These are phyloP conservation scores for Hermanozyma aechmeae DNA, from an alignment of 805 yeast genomes.

Conservation along the genomic window DNA sequence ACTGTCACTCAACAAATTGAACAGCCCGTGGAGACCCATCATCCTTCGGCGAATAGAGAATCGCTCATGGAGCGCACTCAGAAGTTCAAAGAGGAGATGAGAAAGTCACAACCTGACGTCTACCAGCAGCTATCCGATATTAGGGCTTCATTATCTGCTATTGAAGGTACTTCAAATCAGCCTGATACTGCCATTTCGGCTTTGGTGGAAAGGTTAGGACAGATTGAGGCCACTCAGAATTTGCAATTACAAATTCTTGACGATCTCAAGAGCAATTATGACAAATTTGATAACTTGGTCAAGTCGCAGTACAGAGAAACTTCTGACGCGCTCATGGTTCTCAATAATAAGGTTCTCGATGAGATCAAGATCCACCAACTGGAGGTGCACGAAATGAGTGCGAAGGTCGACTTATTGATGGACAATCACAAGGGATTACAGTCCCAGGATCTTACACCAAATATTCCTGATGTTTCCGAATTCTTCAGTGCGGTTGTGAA, in stretches of 20 bases:
- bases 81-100: conserved; percentile 12
- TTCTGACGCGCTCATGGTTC: conserved; percentile 18
- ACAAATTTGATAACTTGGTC: conserved; percentile 17
- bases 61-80: conserved; percentile 29
- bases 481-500: conserved; percentile 17
- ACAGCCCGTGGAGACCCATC: conserved; percentile 1
- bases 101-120: conserved; percentile 2
- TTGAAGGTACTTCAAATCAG: conserved; percentile 1
- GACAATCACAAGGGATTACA: conserved; percentile 28
- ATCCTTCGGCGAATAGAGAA: conserved; percentile 18
- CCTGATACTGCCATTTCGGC: conserved; percentile 7
- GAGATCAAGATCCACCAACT: conserved; percentile 33
- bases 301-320: conserved; percentile 23
- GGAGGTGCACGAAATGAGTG: conserved; percentile 21
- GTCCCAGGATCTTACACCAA: conserved; percentile 12
- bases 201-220: conserved; percentile 10
- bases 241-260: conserved; percentile 11
- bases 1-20: conserved; percentile 3
- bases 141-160: conserved; percentile 3
- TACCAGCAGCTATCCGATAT: conserved; percentile 3
- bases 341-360: conserved; percentile 29
- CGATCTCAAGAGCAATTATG: conserved; percentile 11
- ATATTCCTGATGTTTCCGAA: conserved; percentile 9
- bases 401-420: conserved; percentile 33
- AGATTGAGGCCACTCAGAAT: conserved; percentile 9